These are phyloP conservation scores for Penicillium sp. DNA, from an alignment of 2,329 filamentous ascomycete genomes.

Conservation along the genomic window DNA sequence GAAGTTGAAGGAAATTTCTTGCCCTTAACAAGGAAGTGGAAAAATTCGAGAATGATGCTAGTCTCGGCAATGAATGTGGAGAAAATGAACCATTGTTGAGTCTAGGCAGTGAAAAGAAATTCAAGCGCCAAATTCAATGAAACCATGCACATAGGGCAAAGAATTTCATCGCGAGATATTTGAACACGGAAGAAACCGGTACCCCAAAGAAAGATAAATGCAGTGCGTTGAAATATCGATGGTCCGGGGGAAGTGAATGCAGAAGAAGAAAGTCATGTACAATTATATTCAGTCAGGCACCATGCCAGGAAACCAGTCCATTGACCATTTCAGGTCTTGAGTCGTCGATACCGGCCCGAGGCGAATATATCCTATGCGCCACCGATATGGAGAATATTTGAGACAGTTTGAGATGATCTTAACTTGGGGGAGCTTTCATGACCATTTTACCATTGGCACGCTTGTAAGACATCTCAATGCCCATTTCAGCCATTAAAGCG, in stretches of 20 bases:
- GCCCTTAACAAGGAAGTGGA: not conserved
- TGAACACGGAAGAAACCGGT: slow-evolving; percentile 8
- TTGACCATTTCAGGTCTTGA: not conserved
- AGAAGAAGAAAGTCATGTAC: slow-evolving; percentile 19
- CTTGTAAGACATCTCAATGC: slow-evolving; percentile 36
- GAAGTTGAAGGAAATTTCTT: no score
- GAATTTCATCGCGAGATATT: slow-evolving; percentile 4
- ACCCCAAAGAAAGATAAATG: not conserved
- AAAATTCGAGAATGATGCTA: slow-evolving; percentile 7
- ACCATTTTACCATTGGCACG: slow-evolving; percentile 37
- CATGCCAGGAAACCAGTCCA: slow-evolving; percentile 2
- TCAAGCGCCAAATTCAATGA: not conserved
- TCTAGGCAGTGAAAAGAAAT: slow-evolving; percentile 4
- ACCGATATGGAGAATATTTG: not conserved
- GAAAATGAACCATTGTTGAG: slow-evolving; percentile 3
- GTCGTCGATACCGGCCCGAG: slow-evolving; percentile 1
- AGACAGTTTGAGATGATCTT: slow-evolving; percentile 8
- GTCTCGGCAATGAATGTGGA: slow-evolving; percentile 9
- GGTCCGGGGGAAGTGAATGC: not conserved
- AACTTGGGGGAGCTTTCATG: slow-evolving; percentile 32
- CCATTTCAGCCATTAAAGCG: slow-evolving; percentile 26
- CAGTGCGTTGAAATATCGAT: slow-evolving; percentile 16
- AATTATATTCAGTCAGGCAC: slow-evolving; percentile 11
- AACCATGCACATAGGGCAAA: not conserved
- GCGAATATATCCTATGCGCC: not conserved